phyloP scores from a whole-genome alignment of 2,329 filamentous ascomycete species.

The Nannizziopsis arthrosporioides region DNA sequence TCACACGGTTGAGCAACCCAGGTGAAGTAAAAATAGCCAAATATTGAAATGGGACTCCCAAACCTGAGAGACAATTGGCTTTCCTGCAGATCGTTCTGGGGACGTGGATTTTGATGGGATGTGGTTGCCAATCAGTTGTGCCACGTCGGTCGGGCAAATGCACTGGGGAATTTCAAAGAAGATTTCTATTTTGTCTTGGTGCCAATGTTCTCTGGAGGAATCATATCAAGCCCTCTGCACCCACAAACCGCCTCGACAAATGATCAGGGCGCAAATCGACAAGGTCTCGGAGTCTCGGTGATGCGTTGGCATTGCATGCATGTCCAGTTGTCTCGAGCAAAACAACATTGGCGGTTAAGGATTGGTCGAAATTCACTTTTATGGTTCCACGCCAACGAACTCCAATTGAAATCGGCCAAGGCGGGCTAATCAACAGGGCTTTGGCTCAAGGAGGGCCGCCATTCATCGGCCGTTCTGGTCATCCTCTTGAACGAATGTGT shows the following conservation, averaged over 20 bases:
- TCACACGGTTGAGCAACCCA: not conserved
- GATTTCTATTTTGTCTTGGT: not conserved
- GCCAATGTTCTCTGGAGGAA: not conserved
- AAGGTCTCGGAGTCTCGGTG: constrained; percentile 12
- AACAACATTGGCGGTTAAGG: not conserved
- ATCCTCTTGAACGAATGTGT: not conserved
- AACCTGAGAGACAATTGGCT: constrained; percentile 3
- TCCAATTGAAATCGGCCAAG: not conserved
- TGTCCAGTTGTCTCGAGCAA: constrained; percentile 8
- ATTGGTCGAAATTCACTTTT: constrained; percentile 1
- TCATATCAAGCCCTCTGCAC: constrained; percentile 1
- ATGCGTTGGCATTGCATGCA: constrained; percentile 22
- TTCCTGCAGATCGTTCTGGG: constrained; percentile 14
- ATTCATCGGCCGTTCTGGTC: not conserved
- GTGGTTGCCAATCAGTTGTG: constrained; percentile 16
- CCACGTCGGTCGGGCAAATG: constrained; percentile 17
- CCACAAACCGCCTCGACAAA: constrained; percentile 11
- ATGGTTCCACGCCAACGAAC: constrained; percentile 7
- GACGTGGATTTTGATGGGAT: constrained; percentile 6
- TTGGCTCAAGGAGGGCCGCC: not conserved
- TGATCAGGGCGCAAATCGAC: constrained; percentile 13
- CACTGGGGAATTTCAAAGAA: constrained; percentile 2
- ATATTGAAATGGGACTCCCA: not conserved
- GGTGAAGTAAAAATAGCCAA: not conserved
- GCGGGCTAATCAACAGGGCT: not conserved